Evolutionary conservation across 371 early-diverging fungal species (phyloP).

Genomic region (Apophysomyces elegans): DNA sequence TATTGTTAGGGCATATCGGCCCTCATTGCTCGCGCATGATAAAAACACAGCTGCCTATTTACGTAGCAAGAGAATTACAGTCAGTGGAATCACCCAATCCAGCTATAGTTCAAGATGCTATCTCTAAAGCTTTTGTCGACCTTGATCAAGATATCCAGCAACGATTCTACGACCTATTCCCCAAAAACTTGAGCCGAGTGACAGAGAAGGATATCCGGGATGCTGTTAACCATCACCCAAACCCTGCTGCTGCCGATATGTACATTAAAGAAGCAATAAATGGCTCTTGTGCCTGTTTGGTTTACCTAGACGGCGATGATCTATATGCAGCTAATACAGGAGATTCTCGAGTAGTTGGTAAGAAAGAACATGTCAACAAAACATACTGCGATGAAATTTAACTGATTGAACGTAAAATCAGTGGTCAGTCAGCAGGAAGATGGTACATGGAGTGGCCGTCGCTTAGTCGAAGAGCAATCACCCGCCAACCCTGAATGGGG

Average conservation of each 20-base stretch:
- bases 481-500: slow-evolving; percentile 51
- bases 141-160: slow-evolving; percentile 65
- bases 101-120: slow-evolving; percentile 30
- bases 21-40: slow-evolving; percentile 46
- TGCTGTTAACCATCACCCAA: slow-evolving; percentile 40
- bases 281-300: slow-evolving; percentile 82
- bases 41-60: slow-evolving; percentile 44
- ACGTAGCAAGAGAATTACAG: slow-evolving; percentile 43
- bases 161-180: slow-evolving; percentile 56
- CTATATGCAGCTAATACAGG: slow-evolving; percentile 83
- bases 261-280: slow-evolving; percentile 61
- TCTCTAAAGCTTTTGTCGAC: slow-evolving; percentile 56
- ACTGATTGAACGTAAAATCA: slow-evolving; percentile 7
- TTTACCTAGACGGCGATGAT: slow-evolving; percentile 72
- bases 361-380: slow-evolving; percentile 13
- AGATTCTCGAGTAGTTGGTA: slow-evolving; percentile 71
- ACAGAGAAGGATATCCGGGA: slow-evolving; percentile 48
- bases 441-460: slow-evolving; percentile 50
- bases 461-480: slow-evolving; percentile 54
- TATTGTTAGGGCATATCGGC: slow-evolving; percentile 45
- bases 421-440: slow-evolving; percentile 52
- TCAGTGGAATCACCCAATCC: slow-evolving; percentile 7
- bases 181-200: slow-evolving; percentile 33
- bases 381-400: background rate
- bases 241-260: slow-evolving; percentile 32